Conservation (phyloP, 106 monocot genomes). For the Allium fistulosum region DNA sequence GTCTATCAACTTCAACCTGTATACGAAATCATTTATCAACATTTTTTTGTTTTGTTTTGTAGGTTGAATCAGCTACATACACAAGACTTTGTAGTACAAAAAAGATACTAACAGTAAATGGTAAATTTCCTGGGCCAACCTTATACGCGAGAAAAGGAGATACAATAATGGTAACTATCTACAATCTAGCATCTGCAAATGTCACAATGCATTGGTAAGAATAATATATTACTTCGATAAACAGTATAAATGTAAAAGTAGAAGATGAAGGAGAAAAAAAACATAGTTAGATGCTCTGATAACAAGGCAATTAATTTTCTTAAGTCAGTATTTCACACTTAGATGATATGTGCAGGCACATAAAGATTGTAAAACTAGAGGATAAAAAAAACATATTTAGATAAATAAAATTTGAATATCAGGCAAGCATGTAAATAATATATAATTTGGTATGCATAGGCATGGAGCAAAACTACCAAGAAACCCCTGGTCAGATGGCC, state of each 20-base stretch:
- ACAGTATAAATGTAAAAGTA: too few species aligned
- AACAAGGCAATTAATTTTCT: too few species aligned
- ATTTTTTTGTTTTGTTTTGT: not conserved
- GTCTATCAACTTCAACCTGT: too few species aligned
- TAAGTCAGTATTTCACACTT: too few species aligned
- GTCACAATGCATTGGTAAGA: not conserved
- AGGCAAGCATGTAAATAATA: too few species aligned
- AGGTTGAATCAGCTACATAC: slow-evolving; percentile 24
- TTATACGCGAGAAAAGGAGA: slow-evolving; percentile 24
- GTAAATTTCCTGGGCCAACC: slow-evolving; percentile 31
- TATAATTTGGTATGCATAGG: slow-evolving; percentile 12
- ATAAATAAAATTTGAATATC: too few species aligned
- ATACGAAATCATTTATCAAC: not conserved
- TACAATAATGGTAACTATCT: slow-evolving; percentile 4
- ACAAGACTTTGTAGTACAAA: slow-evolving; percentile 30
- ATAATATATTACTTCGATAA: not conserved
- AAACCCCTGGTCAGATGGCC: slow-evolving; percentile 54
- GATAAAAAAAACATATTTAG: too few species aligned
- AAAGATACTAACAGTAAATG: slow-evolving; percentile 33
- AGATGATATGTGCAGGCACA: too few species aligned
- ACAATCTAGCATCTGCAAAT: not conserved
- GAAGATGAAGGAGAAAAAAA: too few species aligned
- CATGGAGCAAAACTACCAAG: slow-evolving; percentile 47
- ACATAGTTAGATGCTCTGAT: too few species aligned
- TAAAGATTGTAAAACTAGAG: too few species aligned